phyloP scores from a whole-genome alignment of 441 rosid species.

The Gossypium lobatum region DNA sequence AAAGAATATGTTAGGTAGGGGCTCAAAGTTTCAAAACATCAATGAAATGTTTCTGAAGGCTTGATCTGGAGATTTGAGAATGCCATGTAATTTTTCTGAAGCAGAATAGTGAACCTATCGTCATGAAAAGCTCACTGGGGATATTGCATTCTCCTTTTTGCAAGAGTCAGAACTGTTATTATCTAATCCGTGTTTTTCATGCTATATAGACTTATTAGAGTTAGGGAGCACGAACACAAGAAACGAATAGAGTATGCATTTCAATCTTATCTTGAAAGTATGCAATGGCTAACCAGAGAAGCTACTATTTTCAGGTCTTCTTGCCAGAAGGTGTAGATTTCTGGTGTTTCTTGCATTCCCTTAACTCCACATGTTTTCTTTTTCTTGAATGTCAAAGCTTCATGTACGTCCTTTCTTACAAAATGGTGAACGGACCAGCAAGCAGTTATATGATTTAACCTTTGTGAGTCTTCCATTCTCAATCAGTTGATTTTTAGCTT shows the following conservation, averaged over 20 bases:
- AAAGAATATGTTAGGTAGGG: neutral
- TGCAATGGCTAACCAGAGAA: neutral
- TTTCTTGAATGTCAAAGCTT: neutral
- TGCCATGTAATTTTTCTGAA: neutral
- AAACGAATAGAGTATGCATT: neutral
- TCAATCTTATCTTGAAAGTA: neutral
- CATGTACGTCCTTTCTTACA: neutral
- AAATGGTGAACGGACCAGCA: neutral
- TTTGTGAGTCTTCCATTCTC: neutral
- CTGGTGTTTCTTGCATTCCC: neutral
- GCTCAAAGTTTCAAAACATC: neutral
- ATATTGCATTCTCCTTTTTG: neutral
- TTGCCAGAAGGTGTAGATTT: neutral
- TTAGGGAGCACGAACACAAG: neutral
- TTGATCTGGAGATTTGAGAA: neutral
- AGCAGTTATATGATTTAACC: neutral
- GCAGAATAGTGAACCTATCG: neutral
- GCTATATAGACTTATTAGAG: neutral
- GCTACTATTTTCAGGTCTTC: constrained; percentile 1
- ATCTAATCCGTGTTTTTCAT: neutral
- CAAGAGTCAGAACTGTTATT: neutral
- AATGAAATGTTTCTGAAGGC: neutral
- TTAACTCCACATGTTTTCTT: neutral
- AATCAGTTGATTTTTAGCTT: neutral
- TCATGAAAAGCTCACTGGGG: neutral